Percentiles rank a stretch among this genome's conserved stretches.
Conservation (phyloP, 495 filamentous ascomycete species). For the Podospora australis region DNA sequence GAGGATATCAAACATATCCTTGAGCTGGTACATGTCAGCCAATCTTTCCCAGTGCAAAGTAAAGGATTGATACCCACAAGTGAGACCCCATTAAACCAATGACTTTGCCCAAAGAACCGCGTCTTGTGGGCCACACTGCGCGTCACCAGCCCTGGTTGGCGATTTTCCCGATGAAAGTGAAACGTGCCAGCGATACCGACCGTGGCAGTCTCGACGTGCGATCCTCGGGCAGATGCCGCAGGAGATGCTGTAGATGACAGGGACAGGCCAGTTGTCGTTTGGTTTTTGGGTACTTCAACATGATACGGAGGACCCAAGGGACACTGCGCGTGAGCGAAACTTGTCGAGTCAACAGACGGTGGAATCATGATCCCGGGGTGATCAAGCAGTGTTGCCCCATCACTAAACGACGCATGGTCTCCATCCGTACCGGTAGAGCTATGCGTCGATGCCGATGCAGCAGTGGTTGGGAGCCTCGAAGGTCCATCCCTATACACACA, state of each 20-base stretch:
- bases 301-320: no score
- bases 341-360: no score
- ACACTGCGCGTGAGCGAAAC: no score
- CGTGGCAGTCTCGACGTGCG: slow-evolving; percentile 11
- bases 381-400: background rate
- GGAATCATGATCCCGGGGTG: no score
- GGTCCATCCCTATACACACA: slow-evolving; percentile 43
- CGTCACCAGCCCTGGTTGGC: slow-evolving; percentile 23
- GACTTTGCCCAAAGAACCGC: slow-evolving; percentile 50
- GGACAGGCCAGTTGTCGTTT: background rate
- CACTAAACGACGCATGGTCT: no score
- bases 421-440: no score
- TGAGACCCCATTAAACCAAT: slow-evolving; percentile 44
- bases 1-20: slow-evolving; percentile 25
- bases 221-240: slow-evolving; percentile 13
- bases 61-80: no score
- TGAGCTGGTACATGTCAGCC: no score
- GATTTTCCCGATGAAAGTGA: slow-evolving; percentile 14
- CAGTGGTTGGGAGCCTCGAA: no score
- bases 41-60: no score
- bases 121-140: slow-evolving; percentile 45
- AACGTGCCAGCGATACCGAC: slow-evolving; percentile 1
- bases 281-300: slow-evolving; percentile 9
- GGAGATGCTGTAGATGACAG: slow-evolving; percentile 2
- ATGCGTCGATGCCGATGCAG: no score